Conservation (phyloP, 2,329 filamentous ascomycete genomes). For the Colletotrichum orchidophilum region DNA sequence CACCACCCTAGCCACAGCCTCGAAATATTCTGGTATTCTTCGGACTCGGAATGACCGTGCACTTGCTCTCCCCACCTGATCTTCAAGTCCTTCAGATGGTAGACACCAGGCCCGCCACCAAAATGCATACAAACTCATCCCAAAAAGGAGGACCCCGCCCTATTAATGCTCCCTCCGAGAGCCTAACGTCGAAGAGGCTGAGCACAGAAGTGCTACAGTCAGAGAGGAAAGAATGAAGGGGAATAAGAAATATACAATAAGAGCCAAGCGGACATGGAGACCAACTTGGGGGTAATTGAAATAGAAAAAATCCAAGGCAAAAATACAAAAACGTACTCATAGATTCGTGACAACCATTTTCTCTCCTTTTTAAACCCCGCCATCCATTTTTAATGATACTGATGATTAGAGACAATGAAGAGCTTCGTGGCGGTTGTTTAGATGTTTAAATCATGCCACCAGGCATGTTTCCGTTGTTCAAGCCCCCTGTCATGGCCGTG, state of each 20-base stretch:
- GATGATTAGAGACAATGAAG: slow-evolving; percentile 1
- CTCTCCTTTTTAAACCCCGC: slow-evolving; percentile 2
- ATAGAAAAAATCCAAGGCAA: slow-evolving; percentile 3
- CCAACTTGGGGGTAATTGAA: neutral
- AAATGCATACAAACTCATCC: neutral
- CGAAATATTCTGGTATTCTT: slow-evolving; percentile 29
- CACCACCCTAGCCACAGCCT: neutral
- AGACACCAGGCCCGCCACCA: slow-evolving; percentile 33
- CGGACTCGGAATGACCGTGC: neutral
- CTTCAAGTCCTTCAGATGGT: slow-evolving; percentile 8
- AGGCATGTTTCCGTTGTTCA: slow-evolving; percentile 42
- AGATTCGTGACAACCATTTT: slow-evolving; percentile 32
- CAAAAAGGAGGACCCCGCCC: slow-evolving; percentile 16
- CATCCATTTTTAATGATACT: neutral
- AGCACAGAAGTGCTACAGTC: neutral
- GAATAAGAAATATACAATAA: slow-evolving; percentile 31
- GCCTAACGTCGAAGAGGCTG: slow-evolving; percentile 6
- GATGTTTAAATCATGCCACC: slow-evolving; percentile 57
- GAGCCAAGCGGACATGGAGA: neutral
- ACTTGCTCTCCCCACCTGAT: neutral
- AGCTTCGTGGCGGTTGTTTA: neutral
- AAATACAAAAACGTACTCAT: slow-evolving; percentile 23
- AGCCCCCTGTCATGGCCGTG: slow-evolving; percentile 41
- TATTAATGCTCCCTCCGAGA: slow-evolving; percentile 31
- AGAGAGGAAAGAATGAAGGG: neutral